These are phyloP conservation scores for Coemansia sp. DNA, from an alignment of 192 early-diverging fungal species.

Conservation along the genomic window DNA sequence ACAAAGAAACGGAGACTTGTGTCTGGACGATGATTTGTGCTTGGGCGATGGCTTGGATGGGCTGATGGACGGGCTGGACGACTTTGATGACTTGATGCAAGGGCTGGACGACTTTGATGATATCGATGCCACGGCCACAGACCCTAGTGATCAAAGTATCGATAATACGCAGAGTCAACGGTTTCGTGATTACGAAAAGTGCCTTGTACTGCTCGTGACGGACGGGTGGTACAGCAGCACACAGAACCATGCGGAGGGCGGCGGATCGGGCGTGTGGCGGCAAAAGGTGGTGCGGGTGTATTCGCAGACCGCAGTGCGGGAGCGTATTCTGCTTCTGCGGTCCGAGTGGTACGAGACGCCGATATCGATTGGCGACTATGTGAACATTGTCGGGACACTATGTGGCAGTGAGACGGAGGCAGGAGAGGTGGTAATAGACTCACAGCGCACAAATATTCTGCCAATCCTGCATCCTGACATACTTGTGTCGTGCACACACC, in stretches of 20 bases:
- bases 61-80: slow-evolving; percentile 19
- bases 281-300: slow-evolving; percentile 46
- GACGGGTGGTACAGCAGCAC: slow-evolving; percentile 28
- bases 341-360: slow-evolving; percentile 66
- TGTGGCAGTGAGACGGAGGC: neutral
- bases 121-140: neutral
- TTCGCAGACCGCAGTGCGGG: slow-evolving; percentile 35
- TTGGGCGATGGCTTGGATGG: slow-evolving; percentile 26
- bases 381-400: slow-evolving; percentile 49
- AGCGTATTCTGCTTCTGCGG: slow-evolving; percentile 55
- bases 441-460: slow-evolving; percentile 49
- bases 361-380: slow-evolving; percentile 60
- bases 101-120: neutral
- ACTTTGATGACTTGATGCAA: slow-evolving; percentile 9
- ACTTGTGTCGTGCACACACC: slow-evolving; percentile 70
- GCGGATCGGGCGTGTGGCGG: slow-evolving; percentile 9
- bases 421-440: slow-evolving; percentile 55
- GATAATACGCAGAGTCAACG: slow-evolving; percentile 3
- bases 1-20: neutral
- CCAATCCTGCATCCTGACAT: slow-evolving; percentile 79
- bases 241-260: slow-evolving; percentile 2
- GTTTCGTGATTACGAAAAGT: slow-evolving; percentile 30
- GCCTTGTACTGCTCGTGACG: slow-evolving; percentile 36
- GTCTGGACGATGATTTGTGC: slow-evolving; percentile 9
- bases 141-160: neutral